These are phyloP conservation scores for Verticillium albo-atrum DNA, from an alignment of 2,329 filamentous ascomycete species.

Conservation along the genomic window DNA sequence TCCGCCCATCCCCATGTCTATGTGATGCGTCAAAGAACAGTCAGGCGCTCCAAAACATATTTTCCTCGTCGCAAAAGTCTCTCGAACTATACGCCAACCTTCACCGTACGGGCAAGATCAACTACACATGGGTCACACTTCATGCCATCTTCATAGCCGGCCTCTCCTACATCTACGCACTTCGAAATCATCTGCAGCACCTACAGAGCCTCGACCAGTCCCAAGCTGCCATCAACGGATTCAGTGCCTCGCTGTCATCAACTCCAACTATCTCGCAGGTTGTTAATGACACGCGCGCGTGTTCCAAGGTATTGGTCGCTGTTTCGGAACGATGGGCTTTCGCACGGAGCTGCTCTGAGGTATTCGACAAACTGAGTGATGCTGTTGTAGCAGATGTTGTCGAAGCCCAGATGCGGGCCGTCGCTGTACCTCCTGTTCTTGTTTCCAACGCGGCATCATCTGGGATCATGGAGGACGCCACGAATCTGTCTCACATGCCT, in stretches of 20 bases:
- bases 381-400: conserved; percentile 35
- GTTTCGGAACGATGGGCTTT: conserved; percentile 37
- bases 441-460: too few species aligned
- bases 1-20: conserved; percentile 31
- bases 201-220: conserved; percentile 8
- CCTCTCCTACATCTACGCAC: conserved; percentile 35
- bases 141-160: conserved; percentile 44
- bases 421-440: too few species aligned
- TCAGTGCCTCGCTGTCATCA: conserved; percentile 16
- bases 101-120: conserved; percentile 38
- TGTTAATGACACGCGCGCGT: conserved; percentile 35
- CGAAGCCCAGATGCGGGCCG: conserved; percentile 15
- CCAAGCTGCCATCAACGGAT: not conserved
- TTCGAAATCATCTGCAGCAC: conserved; percentile 32
- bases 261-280: conserved; percentile 35
- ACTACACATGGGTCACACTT: conserved; percentile 44
- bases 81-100: conserved; percentile 38
- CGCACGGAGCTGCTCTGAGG: conserved; percentile 32
- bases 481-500: too few species aligned
- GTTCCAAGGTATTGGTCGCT: conserved; percentile 39
- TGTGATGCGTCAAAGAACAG: conserved; percentile 19
- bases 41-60: conserved; percentile 28
- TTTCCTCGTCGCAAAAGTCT: conserved; percentile 29
- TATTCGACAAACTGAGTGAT: conserved; percentile 37
- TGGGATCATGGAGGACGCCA: too few species aligned